Evolutionary conservation across 371 early-diverging fungal genomes (phyloP).

Genomic region (Phascolomyces articulosus): DNA sequence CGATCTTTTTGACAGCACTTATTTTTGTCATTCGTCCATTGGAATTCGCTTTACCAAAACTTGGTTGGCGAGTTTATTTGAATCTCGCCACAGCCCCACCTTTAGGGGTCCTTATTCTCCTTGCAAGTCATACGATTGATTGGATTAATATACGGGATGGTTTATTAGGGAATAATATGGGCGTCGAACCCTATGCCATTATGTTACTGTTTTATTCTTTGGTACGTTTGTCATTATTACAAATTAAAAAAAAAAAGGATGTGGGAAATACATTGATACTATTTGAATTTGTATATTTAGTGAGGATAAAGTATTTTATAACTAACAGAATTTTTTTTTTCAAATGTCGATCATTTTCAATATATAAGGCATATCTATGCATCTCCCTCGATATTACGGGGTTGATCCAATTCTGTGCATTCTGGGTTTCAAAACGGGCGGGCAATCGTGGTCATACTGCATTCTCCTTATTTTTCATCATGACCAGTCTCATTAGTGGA

Average conservation of each 20-base stretch:
- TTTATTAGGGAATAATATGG: constrained; percentile 59
- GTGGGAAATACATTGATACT: not conserved
- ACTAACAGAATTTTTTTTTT: no score
- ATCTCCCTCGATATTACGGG: constrained; percentile 84
- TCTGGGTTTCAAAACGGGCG: constrained; percentile 65
- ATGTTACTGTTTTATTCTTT: constrained; percentile 77
- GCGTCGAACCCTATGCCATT: constrained; percentile 78
- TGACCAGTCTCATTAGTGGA: constrained; percentile 74
- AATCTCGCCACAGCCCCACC: constrained; percentile 73
- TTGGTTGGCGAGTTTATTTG: constrained; percentile 33
- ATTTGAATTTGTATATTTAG: not conserved
- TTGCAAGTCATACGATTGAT: constrained; percentile 57
- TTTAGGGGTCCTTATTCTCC: constrained; percentile 63
- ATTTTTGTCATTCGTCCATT: constrained; percentile 56
- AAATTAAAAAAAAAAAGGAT: no score
- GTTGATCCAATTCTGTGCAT: constrained; percentile 70
- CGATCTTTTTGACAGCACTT: constrained; percentile 51
- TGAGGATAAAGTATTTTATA: no score
- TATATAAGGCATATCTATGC: constrained; percentile 85
- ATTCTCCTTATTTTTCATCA: constrained; percentile 68
- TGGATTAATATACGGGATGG: constrained; percentile 58
- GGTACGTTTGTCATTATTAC: constrained; percentile 39
- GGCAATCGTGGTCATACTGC: constrained; percentile 60
- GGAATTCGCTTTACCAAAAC: constrained; percentile 29
- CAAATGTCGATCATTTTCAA: no score